Evolutionary conservation across 2,329 filamentous ascomycete genomes (phyloP).

Genomic region (Colletotrichum costaricense): DNA sequence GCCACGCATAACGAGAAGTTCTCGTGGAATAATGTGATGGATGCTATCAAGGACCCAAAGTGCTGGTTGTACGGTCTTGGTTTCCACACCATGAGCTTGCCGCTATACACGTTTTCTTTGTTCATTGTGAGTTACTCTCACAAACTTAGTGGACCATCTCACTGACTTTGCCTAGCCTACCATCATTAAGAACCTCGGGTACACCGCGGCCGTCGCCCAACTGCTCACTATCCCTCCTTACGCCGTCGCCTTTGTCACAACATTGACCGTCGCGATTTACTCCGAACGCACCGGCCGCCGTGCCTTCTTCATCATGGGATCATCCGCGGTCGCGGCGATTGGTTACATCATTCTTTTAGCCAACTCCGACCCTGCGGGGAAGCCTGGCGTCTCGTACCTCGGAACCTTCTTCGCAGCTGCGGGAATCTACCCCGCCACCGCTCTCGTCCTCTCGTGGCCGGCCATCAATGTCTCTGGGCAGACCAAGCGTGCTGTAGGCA

Average conservation of each 20-base stretch:
- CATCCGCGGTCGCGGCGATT: constrained; percentile 65
- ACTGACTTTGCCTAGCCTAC: constrained; percentile 50
- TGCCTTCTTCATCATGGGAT: constrained; percentile 72
- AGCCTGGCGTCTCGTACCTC: constrained; percentile 68
- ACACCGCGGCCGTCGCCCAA: constrained; percentile 63
- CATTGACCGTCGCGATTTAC: constrained; percentile 66
- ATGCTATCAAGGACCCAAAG: constrained; percentile 75
- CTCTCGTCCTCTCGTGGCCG: constrained; percentile 75
- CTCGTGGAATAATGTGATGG: constrained; percentile 72
- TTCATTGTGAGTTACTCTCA: constrained; percentile 56
- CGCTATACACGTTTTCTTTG: constrained; percentile 66
- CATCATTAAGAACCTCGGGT: constrained; percentile 66
- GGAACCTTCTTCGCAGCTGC: constrained; percentile 73
- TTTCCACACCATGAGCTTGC: constrained; percentile 79
- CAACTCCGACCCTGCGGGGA: constrained; percentile 55
- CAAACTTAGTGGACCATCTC: no score
- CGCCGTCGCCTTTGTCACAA: constrained; percentile 70
- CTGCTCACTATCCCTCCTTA: constrained; percentile 74
- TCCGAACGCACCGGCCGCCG: constrained; percentile 69
- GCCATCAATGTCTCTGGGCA: constrained; percentile 79
- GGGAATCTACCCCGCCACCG: constrained; percentile 75
- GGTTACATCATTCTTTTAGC: constrained; percentile 72
- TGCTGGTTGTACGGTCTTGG: constrained; percentile 79
- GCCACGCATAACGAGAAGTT: constrained; percentile 77
- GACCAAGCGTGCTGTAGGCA: constrained; percentile 75